Evolutionary conservation across 2,329 filamentous ascomycete species (phyloP), one percentile per base, ranked within the genome.

Genomic region (Cytospora schulzeri): DNA sequence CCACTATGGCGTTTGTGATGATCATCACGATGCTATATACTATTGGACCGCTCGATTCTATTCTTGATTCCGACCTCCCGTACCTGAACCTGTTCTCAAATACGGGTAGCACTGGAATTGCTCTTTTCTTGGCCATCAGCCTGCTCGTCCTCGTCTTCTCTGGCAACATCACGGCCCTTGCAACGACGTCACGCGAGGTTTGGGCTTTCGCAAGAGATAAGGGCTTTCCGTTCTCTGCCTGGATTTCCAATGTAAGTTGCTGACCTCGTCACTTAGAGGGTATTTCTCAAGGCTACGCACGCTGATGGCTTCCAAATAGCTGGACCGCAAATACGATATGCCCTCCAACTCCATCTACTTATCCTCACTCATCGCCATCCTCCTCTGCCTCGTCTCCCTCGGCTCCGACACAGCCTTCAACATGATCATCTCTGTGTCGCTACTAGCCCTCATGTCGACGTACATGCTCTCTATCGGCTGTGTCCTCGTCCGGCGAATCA

Each of bases 371-470:
- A 67, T 73, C 64, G 70, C 69, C 17, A 68, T 72, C 22, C 59
- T 76, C 17, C 71, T 77, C 28, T 70, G 71, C 24, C 68, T 76
- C 48, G 75, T 77, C 67, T 70, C 73, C 22, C 70, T 77, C 31
- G 75, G 75, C 11, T 76, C 73, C 24, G 70, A 70, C 1, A 67
- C 71, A 19, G 74, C 74, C 14, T 75, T 76, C 69, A 76, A 76
- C 63, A 71, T 72, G 53, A 73, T 77, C 64, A 70, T 74, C 29
- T 76, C 74, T 17, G 69, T 77, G 1, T 73, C 72, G 0, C 69
- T 73, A 1, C 70, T 73, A 3, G 74, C 71, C 3, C 71, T 77
- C 26, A 70, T 76, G 65, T 70, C 68, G 22, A 76, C 73, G 6
- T 77, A 77, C 65, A 69, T 74, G 31, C 70, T 76, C 35, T 73